Conservation (phyloP, 2,329 filamentous ascomycete species). For the Periglandula ipomoeae region DNA sequence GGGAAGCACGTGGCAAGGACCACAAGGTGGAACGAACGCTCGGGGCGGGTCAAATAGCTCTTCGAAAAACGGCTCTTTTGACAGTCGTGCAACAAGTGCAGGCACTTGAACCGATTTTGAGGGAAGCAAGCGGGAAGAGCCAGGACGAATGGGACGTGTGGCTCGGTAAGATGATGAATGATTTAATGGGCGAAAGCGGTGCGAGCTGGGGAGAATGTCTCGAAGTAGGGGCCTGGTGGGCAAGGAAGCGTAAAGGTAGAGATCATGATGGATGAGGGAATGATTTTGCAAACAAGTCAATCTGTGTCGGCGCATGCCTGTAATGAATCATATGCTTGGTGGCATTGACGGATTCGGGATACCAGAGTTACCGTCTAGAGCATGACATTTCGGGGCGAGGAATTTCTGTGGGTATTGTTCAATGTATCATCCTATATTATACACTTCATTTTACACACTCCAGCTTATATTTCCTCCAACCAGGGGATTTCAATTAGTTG, state of each 20-base stretch:
- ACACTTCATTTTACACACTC: too few species aligned
- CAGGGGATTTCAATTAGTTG: too few species aligned
- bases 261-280: neutral
- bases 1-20: conserved; percentile 43
- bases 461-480: too few species aligned
- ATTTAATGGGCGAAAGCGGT: conserved; percentile 70
- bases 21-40: conserved; percentile 35
- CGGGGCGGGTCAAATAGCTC: conserved; percentile 59
- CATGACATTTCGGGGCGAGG: too few species aligned
- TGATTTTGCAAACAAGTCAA: neutral
- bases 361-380: too few species aligned
- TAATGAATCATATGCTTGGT: neutral
- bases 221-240: conserved; percentile 80
- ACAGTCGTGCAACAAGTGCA: conserved; percentile 79
- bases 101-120: conserved; percentile 71
- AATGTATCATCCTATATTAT: too few species aligned
- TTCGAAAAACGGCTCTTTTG: conserved; percentile 71
- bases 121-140: conserved; percentile 76
- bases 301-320: neutral
- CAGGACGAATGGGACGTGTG: conserved; percentile 89
- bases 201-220: conserved; percentile 79
- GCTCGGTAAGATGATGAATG: conserved; percentile 78
- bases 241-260: conserved; percentile 51
- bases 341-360: too few species aligned
- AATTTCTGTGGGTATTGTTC: too few species aligned